Evolutionary conservation across 2,329 filamentous ascomycete species (phyloP).

Genomic region (Cladophialophora bantiana): DNA sequence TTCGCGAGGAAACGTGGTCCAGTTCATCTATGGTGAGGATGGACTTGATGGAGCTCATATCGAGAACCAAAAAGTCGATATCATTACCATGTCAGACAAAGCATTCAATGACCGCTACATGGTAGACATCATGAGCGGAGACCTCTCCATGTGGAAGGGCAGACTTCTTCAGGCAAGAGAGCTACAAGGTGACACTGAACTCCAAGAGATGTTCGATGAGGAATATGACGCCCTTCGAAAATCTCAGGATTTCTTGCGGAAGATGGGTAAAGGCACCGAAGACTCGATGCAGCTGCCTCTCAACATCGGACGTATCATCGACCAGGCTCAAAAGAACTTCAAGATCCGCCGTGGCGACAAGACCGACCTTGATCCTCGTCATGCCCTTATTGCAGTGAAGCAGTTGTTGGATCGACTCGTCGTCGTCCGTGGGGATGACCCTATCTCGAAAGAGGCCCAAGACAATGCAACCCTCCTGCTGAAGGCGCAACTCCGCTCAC

Average conservation of each 20-base stretch:
- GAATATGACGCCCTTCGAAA: conserved; percentile 80
- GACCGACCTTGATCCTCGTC: conserved; percentile 86
- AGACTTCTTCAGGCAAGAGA: conserved; percentile 86
- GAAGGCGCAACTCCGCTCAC: conserved; percentile 88
- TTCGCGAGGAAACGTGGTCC: conserved; percentile 92
- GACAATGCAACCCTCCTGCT: conserved; percentile 86
- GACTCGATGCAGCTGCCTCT: conserved; percentile 80
- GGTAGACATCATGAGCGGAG: conserved; percentile 81
- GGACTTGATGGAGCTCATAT: conserved; percentile 93
- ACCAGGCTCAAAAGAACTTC: conserved; percentile 88
- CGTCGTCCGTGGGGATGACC: conserved; percentile 84
- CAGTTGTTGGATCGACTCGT: conserved; percentile 77
- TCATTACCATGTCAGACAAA: conserved; percentile 78
- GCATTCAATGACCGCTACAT: conserved; percentile 83
- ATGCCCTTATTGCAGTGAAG: conserved; percentile 82
- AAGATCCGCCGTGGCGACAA: conserved; percentile 83
- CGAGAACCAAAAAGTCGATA: conserved; percentile 88
- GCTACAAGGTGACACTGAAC: conserved; percentile 83
- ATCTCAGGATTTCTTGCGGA: conserved; percentile 78
- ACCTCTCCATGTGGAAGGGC: conserved; percentile 68
- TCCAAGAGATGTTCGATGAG: conserved; percentile 83
- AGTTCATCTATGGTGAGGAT: conserved; percentile 98
- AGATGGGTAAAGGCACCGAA: conserved; percentile 68
- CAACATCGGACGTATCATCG: conserved; percentile 88
- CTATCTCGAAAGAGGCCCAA: conserved; percentile 84